Conservation (phyloP, 257 asterid genomes). For the Cruciata laevipes region DNA sequence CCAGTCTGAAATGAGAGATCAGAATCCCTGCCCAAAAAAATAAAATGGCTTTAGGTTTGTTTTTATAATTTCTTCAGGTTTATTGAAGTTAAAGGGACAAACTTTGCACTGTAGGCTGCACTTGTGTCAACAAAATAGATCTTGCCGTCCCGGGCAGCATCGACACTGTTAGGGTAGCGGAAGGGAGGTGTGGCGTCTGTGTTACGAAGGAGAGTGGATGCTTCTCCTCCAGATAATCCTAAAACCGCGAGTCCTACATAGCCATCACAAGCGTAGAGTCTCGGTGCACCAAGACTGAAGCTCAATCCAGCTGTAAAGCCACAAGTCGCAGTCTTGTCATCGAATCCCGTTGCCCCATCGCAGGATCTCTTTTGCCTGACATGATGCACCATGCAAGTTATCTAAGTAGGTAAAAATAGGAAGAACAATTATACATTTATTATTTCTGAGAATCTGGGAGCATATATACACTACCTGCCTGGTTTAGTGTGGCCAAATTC, state of each 20-base stretch:
- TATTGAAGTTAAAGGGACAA: background rate
- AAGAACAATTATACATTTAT: too few relatives aligned
- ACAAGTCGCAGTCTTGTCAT: background rate
- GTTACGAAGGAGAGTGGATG: background rate
- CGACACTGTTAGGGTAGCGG: background rate
- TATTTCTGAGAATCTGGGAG: too few relatives aligned
- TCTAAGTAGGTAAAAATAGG: too few relatives aligned
- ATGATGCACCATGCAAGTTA: too few relatives aligned
- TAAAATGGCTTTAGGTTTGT: background rate
- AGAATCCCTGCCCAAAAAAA: background rate
- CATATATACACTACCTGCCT: too few relatives aligned
- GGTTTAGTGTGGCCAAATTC: too few relatives aligned
- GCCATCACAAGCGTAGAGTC: too few relatives aligned
- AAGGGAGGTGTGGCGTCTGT: background rate
- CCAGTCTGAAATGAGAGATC: background rate
- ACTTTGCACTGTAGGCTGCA: background rate
- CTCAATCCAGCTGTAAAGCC: too few relatives aligned
- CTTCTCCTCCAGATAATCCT: background rate
- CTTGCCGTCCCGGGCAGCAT: background rate
- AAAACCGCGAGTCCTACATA: too few relatives aligned
- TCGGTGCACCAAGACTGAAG: too few relatives aligned
- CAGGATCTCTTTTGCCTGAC: too few relatives aligned
- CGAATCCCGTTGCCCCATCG: too few relatives aligned
- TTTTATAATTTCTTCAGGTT: background rate
- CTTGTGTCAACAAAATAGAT: background rate